Evolutionary conservation across 129 eudicot species (phyloP), one percentile per base, ranked within the genome.

Genomic region (Chrysanthemum lavandulifolium): DNA sequence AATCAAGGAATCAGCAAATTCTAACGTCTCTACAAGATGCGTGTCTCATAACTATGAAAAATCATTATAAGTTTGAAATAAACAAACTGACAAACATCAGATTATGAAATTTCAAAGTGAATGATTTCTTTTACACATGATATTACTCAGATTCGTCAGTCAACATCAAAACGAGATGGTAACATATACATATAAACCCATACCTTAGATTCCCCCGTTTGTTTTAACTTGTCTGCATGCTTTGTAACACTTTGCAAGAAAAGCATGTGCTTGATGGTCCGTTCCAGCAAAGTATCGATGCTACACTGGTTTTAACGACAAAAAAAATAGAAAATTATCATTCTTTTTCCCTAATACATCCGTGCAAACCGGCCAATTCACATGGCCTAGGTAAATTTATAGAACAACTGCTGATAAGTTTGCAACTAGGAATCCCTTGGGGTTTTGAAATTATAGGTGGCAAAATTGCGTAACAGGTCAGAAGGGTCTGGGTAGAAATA

Each of bases 191-290:
- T 2, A 31, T 19, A 25, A 67, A 67, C 14, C 9, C 52, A 27
- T 45, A 82, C 96, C 95, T 93, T 89, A 40, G 98, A 82, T 51
- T 89, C 98, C 67, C 83, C 89, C 0, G 82, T 82, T 65, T 87
- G 90, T 73, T 83, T 89, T n/a, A 87, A 83, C 80, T 87, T 93
- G 86, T 93, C 92, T 45, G 91, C 90, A 68, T 93, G 98, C 83
- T 89, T 85, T 40, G 89, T 80, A 61, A 92, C 95, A 82, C 87
- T 92, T 87, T 92, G 96, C 82, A 92, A 76, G 85, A 92, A 92
- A 71, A 87, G 86, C 98, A 93, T 93, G 71, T 93, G 98, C 83
- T 93, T 93, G 78, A 93, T 89, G 27, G 98, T 93, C 64, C 96
- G 95, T 79, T 93, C 98, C 52, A 93, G 83, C 45, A 93, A 77